Conservation (phyloP, 202 grass and related monocot genomes). For the Alloteropsis angusta region DNA sequence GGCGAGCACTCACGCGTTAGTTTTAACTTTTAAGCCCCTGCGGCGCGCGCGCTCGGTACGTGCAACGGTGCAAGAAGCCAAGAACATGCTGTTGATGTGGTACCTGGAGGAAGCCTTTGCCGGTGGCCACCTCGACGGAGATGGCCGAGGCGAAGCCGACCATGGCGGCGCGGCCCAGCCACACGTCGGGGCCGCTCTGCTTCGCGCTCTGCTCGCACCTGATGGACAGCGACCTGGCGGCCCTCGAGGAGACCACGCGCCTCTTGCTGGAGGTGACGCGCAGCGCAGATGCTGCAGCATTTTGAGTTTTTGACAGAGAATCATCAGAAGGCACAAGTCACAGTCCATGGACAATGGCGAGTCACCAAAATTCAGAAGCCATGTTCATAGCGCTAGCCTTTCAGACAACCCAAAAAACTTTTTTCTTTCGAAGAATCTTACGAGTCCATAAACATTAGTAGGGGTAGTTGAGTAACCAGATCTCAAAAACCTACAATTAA, state of each 20-base stretch:
- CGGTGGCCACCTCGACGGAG: slow-evolving; percentile 44
- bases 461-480: too few relatives aligned
- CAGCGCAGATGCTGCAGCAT: neutral
- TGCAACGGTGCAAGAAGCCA: too few relatives aligned
- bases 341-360: neutral
- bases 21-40: too few relatives aligned
- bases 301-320: neutral
- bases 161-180: slow-evolving; percentile 83
- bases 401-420: neutral
- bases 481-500: neutral
- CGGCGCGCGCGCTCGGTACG: too few relatives aligned
- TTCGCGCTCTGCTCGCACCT: slow-evolving; percentile 64
- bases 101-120: too few relatives aligned
- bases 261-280: slow-evolving; percentile 23
- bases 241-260: neutral
- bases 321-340: neutral
- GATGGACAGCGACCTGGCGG: slow-evolving; percentile 26
- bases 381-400: neutral
- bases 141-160: slow-evolving; percentile 71
- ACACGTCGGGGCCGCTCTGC: slow-evolving; percentile 38
- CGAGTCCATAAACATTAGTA: neutral
- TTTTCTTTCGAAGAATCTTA: neutral
- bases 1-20: neutral
- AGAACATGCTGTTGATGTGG: too few relatives aligned
- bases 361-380: neutral